Conservation (phyloP, 139 green algal species). For the Chloropicon primus region DNA sequence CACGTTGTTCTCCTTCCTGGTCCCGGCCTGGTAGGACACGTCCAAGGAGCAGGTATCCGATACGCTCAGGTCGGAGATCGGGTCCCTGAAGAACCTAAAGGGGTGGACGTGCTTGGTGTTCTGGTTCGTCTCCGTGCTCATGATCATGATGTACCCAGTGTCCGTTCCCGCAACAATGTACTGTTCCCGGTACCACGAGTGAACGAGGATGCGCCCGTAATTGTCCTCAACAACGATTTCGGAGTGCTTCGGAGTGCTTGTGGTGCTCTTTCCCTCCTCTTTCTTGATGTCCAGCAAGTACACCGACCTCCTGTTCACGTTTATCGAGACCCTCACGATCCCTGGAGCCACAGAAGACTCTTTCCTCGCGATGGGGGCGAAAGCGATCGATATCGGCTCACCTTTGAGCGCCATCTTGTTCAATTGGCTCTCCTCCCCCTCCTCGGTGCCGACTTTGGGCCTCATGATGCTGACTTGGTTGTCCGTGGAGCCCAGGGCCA, state of each 20-base stretch:
- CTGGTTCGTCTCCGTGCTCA: conserved; percentile 35
- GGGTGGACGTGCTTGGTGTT: conserved; percentile 45
- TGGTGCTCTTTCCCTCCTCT: conserved; percentile 9
- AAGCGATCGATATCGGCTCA: background rate
- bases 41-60: background rate
- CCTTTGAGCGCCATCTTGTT: background rate
- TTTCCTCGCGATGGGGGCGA: background rate
- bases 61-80: background rate
- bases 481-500: conserved; percentile 35
- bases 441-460: background rate
- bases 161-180: background rate
- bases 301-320: conserved; percentile 35
- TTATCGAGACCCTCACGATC: conserved; percentile 30
- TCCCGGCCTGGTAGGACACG: background rate
- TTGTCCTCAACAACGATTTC: conserved; percentile 52
- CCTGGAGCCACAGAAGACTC: background rate
- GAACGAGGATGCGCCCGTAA: conserved; percentile 48
- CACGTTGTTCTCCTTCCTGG: background rate
- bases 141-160: conserved; percentile 46
- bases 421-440: background rate
- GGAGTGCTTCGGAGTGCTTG: conserved; percentile 18
- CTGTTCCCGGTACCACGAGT: conserved; percentile 52
- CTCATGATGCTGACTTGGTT: conserved; percentile 8
- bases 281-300: conserved; percentile 29
- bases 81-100: background rate